Evolutionary conservation across 75 land plant genomes (phyloP), one percentile per base, ranked within the genome.

Genomic region (Ceratopteris richardii): DNA sequence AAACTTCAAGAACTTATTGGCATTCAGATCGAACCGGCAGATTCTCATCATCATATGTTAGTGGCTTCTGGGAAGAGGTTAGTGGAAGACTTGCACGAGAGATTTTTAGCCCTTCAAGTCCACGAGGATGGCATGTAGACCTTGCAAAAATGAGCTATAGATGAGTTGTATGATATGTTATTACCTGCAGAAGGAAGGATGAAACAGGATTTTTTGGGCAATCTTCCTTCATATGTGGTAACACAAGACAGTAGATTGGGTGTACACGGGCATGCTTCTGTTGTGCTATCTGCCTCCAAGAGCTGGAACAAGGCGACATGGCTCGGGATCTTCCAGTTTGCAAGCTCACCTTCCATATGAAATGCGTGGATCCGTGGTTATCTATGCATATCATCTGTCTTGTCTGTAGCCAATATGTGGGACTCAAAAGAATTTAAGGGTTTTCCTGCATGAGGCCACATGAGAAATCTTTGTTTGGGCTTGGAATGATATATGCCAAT

Each of bases 1-100:
- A 79, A 57, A 79, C 83, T 36, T 70, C 85, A 40, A 73, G 84
- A 41, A 78, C 84, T 70, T 82, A 79, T 59, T 79, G 82, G 84
- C 58, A 66, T 33, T 60, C 71, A 19, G 82, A 79, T 40, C 81
- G 63, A 25, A 65, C 73, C 31, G 66, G 67, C 12, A 51, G 69
- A 22, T 20, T 46, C 26, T 31, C 57, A 36, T 20, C 76, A 17
- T 67, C 80, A 60, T 74, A 77, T 24, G 68, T 81, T 77, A n/a
- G n/a, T n/a, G n/a, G n/a, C n/a, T n/a, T n/a, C n/a, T n/a, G n/a
- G n/a, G n/a, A n/a, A n/a, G n/a, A n/a, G n/a, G n/a, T n/a, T n/a
- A n/a, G n/a, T n/a, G n/a, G n/a, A n/a, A n/a, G n/a, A n/a, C n/a
- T n/a, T n/a, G n/a, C n/a, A n/a, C n/a, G n/a, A n/a, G n/a, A n/a